Base-by-base conservation (phyloP, 768 basidiomycete species). In the Gautieria morchelliformis region DNA sequence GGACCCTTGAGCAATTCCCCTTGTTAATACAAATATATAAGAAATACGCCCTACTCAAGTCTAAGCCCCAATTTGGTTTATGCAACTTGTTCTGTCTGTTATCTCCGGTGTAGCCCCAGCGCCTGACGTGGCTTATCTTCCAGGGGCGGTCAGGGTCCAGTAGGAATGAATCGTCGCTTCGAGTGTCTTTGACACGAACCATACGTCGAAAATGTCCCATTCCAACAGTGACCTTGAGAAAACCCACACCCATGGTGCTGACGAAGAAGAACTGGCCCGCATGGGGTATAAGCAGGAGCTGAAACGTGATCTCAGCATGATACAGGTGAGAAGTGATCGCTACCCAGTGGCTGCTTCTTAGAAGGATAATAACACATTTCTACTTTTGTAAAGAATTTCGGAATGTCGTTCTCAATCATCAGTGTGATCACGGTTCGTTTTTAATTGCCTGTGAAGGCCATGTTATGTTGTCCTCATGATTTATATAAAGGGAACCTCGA, bases 221-320 rank as follows among this genome's bases (percentile, higher is more conserved):
- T 37, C 35, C 14, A 27, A 27, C 27, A 37, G 35, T 37, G 35
- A 37, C 14, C 35, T 37, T 14, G 35, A 37, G 35, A 37, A 37
- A 9, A 37, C 10, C 35, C 35, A 9, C 35, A 9, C 35, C 35
- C 9, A 37, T 37, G 35, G 70, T 6, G 66, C 69, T 27, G 84
- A 86, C 64, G 84, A 85, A 68, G 77, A 71, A 6, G 82, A 83
- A 66, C 69, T 86, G 5, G 82, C 82, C 27, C 71, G 82, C 58
- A 82, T 86, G 82, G 84, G 84, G 17, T 85, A 85, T 68, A 84
- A 82, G 68, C 83, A 85, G 65, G 83, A 85, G 64, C 69, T 86
- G 48, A 80, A 74, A 81, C 82, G 84, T 15, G 83, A 85, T 60
- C 66, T 85, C 56, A 74, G 80, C 22, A 69, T 87, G 49, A 59